Evolutionary conservation across 352 stramenopile species (phyloP), one percentile per base, ranked within the genome.

Genomic region (Globisporangium irregulare): DNA sequence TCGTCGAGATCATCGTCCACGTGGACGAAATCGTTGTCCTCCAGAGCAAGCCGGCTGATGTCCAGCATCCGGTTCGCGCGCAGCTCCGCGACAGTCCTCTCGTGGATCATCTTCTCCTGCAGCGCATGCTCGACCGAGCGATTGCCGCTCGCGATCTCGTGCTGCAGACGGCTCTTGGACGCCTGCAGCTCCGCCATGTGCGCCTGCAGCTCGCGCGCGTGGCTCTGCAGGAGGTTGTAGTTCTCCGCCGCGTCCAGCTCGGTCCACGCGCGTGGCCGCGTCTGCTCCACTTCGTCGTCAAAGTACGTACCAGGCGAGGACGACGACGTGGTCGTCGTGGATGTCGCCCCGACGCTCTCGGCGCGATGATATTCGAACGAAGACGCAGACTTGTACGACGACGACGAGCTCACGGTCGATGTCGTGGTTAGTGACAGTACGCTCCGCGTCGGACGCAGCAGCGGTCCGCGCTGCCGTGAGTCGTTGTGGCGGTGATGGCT

Each of bases 31-130:
- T 84, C 79, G 53, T 82, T 57, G 41, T 73, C 66, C 36, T 73
- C 68, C n/a, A 81, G 65, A 8, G 77, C 82, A 53, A 93, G 74
- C 53, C 84, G 86, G 34, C 76, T 82, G 48, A 94, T 82, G 62
- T 92, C 82, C 25, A 91, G 82, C 60, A 88, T 88, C 34, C 77
- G 83, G 57, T 86, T 80, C 34, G 75, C 78, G n/a, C 79, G 78
- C 15, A 87, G 68, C 51, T 85, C 73, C 0, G 73, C 73, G 9
- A 90, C 65, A 3, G 75, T 73, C 14, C 46, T 29, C 57, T 87
- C 79, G 43, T 79, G 65, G 48, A 68, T 50, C 10, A 79, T 59
- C 36, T 78, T 78, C 22, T 79, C 73, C 27, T 79, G 67, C 8
- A 82, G 72, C 15, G 86, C 81, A 24, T 81, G 72, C 20, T 72